phyloP scores from a whole-genome alignment of 257 asterid genomes.

The Paraleonurus japonicus region DNA sequence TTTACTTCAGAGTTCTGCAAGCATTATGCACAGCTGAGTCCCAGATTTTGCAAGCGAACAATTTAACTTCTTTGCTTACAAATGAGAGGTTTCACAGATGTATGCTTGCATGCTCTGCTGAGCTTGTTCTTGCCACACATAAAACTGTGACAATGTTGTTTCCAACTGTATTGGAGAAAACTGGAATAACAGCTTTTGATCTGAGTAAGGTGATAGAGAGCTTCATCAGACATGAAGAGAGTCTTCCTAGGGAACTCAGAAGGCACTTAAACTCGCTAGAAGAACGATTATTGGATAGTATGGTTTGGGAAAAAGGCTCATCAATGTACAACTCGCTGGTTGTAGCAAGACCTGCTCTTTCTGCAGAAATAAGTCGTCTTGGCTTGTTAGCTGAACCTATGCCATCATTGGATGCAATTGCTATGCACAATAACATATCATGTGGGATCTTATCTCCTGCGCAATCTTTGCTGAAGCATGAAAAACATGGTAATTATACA shows the following conservation, averaged over 20 bases:
- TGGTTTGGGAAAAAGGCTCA: slow-evolving; percentile 99
- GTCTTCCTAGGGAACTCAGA: slow-evolving; percentile 93
- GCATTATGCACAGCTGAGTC: slow-evolving; percentile 94
- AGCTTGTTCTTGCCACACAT: slow-evolving; percentile 97
- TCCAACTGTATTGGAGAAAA: slow-evolving; percentile 94
- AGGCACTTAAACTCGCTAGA: slow-evolving; percentile 93
- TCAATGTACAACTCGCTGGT: slow-evolving; percentile 94
- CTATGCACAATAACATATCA: slow-evolving; percentile 69
- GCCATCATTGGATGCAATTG: slow-evolving; percentile 96
- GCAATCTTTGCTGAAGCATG: slow-evolving; percentile 55
- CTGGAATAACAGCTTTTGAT: slow-evolving; percentile 97
- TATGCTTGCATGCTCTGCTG: slow-evolving; percentile 99
- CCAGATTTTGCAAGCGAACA: slow-evolving; percentile 67
- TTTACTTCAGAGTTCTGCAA: slow-evolving; percentile 86
- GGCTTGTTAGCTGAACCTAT: slow-evolving; percentile 96
- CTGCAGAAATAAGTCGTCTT: slow-evolving; percentile 78
- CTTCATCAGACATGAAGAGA: slow-evolving; percentile 92
- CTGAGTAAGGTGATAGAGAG: slow-evolving; percentile 99
- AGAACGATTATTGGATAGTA: slow-evolving; percentile 90
- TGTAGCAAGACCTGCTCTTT: slow-evolving; percentile 80
- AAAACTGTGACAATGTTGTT: slow-evolving; percentile 94
- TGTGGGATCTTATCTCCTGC: slow-evolving; percentile 44
- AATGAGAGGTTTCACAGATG: slow-evolving; percentile 98
- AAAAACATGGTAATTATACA: slow-evolving; percentile 51
- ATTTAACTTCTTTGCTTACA: slow-evolving; percentile 80